Percentiles rank a stretch among this genome's conserved stretches.
phyloP scores from a whole-genome alignment of 352 stramenopile genomes.

The Globisporangium cystogenes region DNA sequence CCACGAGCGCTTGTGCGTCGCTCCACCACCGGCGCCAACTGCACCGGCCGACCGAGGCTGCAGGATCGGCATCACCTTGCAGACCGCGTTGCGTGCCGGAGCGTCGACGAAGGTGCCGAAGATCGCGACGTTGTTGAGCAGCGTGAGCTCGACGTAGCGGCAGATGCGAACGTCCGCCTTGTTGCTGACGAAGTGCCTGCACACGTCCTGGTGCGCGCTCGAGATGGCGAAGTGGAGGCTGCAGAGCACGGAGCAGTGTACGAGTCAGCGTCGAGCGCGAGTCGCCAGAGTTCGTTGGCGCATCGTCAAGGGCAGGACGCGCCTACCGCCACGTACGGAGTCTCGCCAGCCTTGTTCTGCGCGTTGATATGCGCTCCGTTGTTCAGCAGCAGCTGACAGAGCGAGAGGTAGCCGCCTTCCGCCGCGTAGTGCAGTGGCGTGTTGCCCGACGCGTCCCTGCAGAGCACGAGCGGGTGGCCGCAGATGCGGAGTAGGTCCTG shows the following conservation, averaged over 20 bases:
- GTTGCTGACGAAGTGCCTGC: slow-evolving; percentile 44
- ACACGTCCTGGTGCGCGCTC: slow-evolving; percentile 68
- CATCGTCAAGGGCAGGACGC: too few relatives aligned
- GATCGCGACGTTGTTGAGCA: slow-evolving; percentile 47
- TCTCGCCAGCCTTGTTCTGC: slow-evolving; percentile 75
- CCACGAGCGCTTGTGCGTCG: background rate
- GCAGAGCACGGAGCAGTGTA: background rate
- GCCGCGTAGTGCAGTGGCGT: slow-evolving; percentile 74
- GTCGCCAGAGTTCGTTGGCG: too few relatives aligned
- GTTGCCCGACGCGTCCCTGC: slow-evolving; percentile 57
- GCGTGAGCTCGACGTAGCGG: slow-evolving; percentile 47
- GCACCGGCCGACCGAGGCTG: slow-evolving; percentile 27
- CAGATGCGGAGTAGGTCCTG: slow-evolving; percentile 66
- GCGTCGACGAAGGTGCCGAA: slow-evolving; percentile 59
- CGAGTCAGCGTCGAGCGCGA: background rate
- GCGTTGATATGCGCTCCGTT: slow-evolving; percentile 71
- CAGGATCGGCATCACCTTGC: slow-evolving; percentile 56
- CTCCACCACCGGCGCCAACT: background rate
- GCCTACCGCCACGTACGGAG: slow-evolving; percentile 37
- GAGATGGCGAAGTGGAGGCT: slow-evolving; percentile 81
- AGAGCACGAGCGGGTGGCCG: slow-evolving; percentile 61
- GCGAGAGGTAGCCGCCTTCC: slow-evolving; percentile 61
- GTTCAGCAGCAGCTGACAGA: slow-evolving; percentile 57
- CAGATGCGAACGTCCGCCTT: slow-evolving; percentile 61
- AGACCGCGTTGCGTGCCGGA: slow-evolving; percentile 33